phyloP scores from a whole-genome alignment of 495 filamentous ascomycete genomes.

The Penicillium tannophilum region DNA sequence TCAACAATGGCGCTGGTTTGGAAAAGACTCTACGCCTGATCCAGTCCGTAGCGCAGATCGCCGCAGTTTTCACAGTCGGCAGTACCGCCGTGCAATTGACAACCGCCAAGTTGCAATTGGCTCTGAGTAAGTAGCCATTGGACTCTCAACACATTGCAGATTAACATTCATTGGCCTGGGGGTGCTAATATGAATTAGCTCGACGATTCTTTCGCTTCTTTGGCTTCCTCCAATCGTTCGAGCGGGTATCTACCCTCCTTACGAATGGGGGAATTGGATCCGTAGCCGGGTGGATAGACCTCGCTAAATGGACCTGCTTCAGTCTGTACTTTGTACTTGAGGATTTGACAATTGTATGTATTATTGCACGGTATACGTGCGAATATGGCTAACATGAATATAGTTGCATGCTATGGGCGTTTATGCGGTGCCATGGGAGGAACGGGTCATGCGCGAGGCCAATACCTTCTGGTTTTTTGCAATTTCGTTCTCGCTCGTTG shows the following conservation, averaged over 20 bases:
- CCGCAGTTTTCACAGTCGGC: constrained; percentile 39
- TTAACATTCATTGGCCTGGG: not conserved
- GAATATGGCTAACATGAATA: not conserved
- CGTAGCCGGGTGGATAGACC: constrained; percentile 27
- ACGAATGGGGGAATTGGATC: constrained; percentile 22
- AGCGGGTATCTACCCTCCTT: constrained; percentile 41
- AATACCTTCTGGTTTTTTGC: constrained; percentile 68
- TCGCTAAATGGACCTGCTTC: constrained; percentile 41
- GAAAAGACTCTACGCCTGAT: constrained; percentile 65
- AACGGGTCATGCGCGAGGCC: constrained; percentile 47
- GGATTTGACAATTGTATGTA: constrained; percentile 43
- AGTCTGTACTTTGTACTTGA: constrained; percentile 44
- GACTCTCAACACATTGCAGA: not conserved
- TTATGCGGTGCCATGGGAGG: constrained; percentile 34
- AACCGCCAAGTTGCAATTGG: constrained; percentile 37
- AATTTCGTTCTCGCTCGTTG: constrained; percentile 40
- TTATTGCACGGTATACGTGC: not conserved
- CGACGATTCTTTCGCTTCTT: constrained; percentile 64
- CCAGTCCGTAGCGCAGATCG: constrained; percentile 56
- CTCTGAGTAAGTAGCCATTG: constrained; percentile 29
- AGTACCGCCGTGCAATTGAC: constrained; percentile 28
- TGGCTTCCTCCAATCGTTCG: constrained; percentile 63
- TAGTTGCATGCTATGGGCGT: constrained; percentile 54
- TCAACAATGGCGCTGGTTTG: constrained; percentile 47
- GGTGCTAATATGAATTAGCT: constrained; percentile 26